Evolutionary conservation across 2,329 filamentous ascomycete genomes (phyloP).

Genomic region (Pezicula neosporulosa): DNA sequence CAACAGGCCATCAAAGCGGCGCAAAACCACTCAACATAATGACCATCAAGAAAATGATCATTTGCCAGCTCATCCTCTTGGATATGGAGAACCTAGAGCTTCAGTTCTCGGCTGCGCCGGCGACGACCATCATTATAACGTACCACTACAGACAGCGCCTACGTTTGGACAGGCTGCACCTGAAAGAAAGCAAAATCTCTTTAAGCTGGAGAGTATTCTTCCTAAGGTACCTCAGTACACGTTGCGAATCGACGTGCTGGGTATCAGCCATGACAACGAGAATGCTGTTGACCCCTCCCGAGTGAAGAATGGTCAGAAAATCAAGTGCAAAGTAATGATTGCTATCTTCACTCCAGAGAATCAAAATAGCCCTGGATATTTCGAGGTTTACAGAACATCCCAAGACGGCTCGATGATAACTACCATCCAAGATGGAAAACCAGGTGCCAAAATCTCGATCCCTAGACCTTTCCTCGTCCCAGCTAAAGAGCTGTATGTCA

Average conservation of each 20-base stretch:
- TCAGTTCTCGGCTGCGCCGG: too few relatives aligned
- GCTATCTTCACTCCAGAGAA: slow-evolving; percentile 15
- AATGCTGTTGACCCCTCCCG: background rate
- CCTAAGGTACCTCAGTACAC: slow-evolving; percentile 8
- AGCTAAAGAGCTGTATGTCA: slow-evolving; percentile 14
- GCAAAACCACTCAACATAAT: slow-evolving; percentile 6
- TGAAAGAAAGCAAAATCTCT: background rate
- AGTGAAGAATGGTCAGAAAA: slow-evolving; percentile 2
- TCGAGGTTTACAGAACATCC: slow-evolving; percentile 3
- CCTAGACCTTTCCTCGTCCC: slow-evolving; percentile 15
- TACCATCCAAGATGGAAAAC: slow-evolving; percentile 5
- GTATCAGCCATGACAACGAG: slow-evolving; percentile 9
- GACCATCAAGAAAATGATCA: background rate
- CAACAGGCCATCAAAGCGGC: slow-evolving; percentile 19
- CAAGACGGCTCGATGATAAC: slow-evolving; percentile 8
- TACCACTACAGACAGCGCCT: background rate
- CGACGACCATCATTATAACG: too few relatives aligned
- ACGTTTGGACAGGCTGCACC: too few relatives aligned
- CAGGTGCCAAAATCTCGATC: slow-evolving; percentile 12
- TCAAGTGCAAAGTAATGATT: slow-evolving; percentile 15
- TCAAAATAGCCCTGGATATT: slow-evolving; percentile 10
- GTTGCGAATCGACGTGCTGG: slow-evolving; percentile 17
- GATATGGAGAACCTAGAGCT: slow-evolving; percentile 8
- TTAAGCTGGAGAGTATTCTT: slow-evolving; percentile 6
- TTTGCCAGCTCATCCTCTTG: background rate